These are phyloP conservation scores for Sugiyamaella grinbergsii DNA, from an alignment of 1,139 yeast genomes.

Conservation along the genomic window DNA sequence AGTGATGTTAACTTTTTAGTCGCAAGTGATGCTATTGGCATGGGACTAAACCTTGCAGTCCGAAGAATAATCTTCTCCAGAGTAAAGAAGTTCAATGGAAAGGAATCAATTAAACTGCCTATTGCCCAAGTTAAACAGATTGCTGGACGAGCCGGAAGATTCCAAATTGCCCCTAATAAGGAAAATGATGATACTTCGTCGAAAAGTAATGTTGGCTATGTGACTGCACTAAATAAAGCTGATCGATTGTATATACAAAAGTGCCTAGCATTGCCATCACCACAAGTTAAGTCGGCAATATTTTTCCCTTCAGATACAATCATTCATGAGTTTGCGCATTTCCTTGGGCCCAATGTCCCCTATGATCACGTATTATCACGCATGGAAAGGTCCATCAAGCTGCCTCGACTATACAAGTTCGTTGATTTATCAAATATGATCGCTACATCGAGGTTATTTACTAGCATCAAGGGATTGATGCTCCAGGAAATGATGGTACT, in stretches of 20 bases:
- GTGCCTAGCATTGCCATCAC: constrained; percentile 37
- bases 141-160: constrained; percentile 97
- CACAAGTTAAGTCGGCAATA: constrained; percentile 32
- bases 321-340: constrained; percentile 33
- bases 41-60: constrained; percentile 90
- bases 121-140: constrained; percentile 75
- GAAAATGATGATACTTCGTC: constrained; percentile 23
- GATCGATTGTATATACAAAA: constrained; percentile 38
- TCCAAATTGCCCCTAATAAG: constrained; percentile 40
- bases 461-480: constrained; percentile 36
- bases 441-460: constrained; percentile 35
- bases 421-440: constrained; percentile 34
- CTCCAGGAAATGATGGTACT: constrained; percentile 38
- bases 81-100: constrained; percentile 71
- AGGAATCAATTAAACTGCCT: constrained; percentile 50
- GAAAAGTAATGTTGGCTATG: constrained; percentile 47
- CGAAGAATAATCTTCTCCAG: constrained; percentile 75
- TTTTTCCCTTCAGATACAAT: constrained; percentile 38
- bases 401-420: constrained; percentile 30
- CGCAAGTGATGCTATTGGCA: constrained; percentile 97
- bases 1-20: constrained; percentile 78
- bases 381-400: constrained; percentile 27
- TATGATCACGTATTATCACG: constrained; percentile 32
- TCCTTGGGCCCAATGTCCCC: constrained; percentile 27
- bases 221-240: constrained; percentile 36